Conservation (phyloP, 2,329 filamentous ascomycete species). For the Stachybotrys echinatus region DNA sequence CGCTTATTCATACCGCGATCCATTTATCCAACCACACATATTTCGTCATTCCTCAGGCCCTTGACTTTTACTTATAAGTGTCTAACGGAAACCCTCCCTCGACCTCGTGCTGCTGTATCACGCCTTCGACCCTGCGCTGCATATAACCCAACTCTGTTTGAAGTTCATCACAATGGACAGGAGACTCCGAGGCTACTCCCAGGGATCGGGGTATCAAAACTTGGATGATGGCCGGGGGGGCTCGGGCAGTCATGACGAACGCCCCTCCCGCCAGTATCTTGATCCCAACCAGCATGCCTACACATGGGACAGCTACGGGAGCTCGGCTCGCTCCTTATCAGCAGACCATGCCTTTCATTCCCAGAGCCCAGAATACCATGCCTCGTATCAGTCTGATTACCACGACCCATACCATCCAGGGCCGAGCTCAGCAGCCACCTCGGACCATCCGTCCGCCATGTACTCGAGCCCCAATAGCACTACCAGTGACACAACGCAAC, state of each 20-base stretch:
- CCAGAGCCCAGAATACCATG: not conserved
- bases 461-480: conserved; percentile 9
- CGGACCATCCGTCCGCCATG: not conserved
- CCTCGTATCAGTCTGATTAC: not conserved
- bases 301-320: not conserved
- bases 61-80: not conserved
- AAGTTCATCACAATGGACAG: not conserved
- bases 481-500: conserved; percentile 3
- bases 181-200: not conserved
- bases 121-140: too few species aligned
- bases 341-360: not conserved
- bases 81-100: not conserved
- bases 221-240: not conserved
- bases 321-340: not conserved
- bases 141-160: not conserved
- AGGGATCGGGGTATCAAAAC: not conserved
- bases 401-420: not conserved
- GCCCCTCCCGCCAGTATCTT: not conserved
- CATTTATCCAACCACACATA: too few species aligned
- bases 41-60: not conserved
- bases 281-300: not conserved
- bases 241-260: not conserved
- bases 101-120: too few species aligned
- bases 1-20: not conserved
- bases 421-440: not conserved